phyloP scores from a whole-genome alignment of 257 asterid species.

The Knoxia roxburghii region DNA sequence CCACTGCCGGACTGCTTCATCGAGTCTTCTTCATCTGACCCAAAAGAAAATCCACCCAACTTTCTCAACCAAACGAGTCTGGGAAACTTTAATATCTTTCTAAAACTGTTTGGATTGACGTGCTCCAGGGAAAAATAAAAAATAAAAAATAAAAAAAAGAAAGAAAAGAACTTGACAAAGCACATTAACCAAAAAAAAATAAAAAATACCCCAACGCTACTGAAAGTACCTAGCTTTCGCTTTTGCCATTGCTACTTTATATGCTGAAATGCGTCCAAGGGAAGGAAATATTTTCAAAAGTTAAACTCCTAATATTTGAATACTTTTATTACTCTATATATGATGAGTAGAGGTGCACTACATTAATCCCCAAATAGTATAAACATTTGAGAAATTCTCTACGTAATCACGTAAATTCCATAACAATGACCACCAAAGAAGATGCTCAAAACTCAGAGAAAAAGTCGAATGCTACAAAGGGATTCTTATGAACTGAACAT shows the following conservation, averaged over 20 bases:
- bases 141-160: too few relatives aligned
- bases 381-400: background rate
- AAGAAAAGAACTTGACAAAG: too few relatives aligned
- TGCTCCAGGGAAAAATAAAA: background rate
- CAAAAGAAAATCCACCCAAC: constrained; percentile 6
- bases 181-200: too few relatives aligned
- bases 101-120: background rate
- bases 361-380: background rate
- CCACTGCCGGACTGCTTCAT: constrained; percentile 15
- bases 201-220: background rate
- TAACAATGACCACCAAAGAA: background rate
- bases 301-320: background rate
- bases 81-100: background rate
- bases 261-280: background rate
- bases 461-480: background rate
- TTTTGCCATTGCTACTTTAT: background rate
- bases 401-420: too few relatives aligned
- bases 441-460: background rate
- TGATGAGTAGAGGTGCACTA: background rate
- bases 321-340: background rate
- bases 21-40: constrained; percentile 38
- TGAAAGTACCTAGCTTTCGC: background rate
- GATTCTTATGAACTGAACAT: background rate
- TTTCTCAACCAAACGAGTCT: background rate
- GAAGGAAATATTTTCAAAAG: background rate